Percentiles rank a stretch among this genome's conserved stretches.
Conservation (phyloP, 345 rosid species). For the Sisymbrium altissimum region DNA sequence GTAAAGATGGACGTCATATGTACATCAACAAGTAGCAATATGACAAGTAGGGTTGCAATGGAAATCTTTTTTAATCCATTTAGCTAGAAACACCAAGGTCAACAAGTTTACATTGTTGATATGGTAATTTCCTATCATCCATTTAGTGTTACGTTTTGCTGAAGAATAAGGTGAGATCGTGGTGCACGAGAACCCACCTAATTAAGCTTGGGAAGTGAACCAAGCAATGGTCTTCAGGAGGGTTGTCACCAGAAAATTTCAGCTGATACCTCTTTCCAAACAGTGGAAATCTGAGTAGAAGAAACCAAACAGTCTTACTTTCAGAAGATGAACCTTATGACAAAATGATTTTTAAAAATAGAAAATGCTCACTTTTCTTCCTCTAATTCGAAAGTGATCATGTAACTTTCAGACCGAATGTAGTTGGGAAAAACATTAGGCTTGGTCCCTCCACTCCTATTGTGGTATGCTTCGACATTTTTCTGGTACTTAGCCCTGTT, state of each 20-base stretch:
- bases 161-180: neutral
- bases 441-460: constrained; percentile 74
- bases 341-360: neutral
- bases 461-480: constrained; percentile 95
- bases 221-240: constrained; percentile 81
- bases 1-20: neutral
- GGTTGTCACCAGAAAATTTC: constrained; percentile 73
- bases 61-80: neutral
- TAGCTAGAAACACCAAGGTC: neutral
- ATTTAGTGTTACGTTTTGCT: neutral
- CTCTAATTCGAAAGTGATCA: constrained; percentile 90
- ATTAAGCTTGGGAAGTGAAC: constrained; percentile 99
- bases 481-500: constrained; percentile 98
- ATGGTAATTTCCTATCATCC: neutral
- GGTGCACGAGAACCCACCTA: constrained; percentile 43
- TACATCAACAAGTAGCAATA: constrained; percentile 1
- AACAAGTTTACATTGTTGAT: neutral
- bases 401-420: constrained; percentile 86
- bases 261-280: constrained; percentile 96
- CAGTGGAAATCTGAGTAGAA: constrained; percentile 66
- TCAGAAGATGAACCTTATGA: neutral
- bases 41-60: neutral
- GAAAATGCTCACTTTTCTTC: constrained; percentile 75
- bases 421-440: constrained; percentile 86
- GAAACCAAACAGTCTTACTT: neutral